A percentile compares a stretch with the other conserved stretches of the same genome.
Evolutionary conservation across 1,284 basidiomycete genomes (phyloP).

Genomic region (Ustilago shanxiensis): DNA sequence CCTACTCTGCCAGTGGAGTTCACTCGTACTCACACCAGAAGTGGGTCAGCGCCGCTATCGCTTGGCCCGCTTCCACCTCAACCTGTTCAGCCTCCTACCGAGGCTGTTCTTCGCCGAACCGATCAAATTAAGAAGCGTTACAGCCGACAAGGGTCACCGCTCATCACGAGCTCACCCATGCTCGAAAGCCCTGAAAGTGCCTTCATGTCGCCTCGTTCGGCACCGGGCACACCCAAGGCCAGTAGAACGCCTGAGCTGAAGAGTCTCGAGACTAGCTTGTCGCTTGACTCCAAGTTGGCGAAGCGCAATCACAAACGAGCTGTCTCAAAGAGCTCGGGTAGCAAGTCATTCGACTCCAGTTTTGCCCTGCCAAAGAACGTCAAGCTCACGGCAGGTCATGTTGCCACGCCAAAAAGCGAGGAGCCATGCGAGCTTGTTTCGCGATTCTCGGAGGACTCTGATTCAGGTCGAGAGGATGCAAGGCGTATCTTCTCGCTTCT

Average conservation of each 20-base stretch:
- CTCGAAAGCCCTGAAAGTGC: constrained; percentile 3
- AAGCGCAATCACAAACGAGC: constrained; percentile 26
- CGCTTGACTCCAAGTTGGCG: constrained; percentile 27
- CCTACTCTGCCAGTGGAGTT: not conserved
- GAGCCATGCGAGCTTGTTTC: constrained; percentile 11
- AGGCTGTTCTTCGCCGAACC: constrained; percentile 29
- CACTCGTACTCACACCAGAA: constrained; percentile 6
- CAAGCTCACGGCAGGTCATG: constrained; percentile 29
- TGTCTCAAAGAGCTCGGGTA: constrained; percentile 6
- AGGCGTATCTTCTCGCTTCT: constrained; percentile 4
- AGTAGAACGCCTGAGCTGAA: constrained; percentile 17
- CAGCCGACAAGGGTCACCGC: constrained; percentile 18
- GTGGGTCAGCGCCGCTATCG: constrained; percentile 23
- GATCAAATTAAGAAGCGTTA: constrained; percentile 36
- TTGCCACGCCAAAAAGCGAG: constrained; percentile 3
- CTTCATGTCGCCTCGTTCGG: not conserved
- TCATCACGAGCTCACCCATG: constrained; percentile 6
- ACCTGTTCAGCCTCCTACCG: constrained; percentile 14
- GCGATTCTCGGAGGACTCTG: constrained; percentile 28
- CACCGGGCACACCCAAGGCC: constrained; percentile 17
- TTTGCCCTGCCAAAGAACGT: constrained; percentile 5
- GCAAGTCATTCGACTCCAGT: not conserved
- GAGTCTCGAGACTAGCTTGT: constrained; percentile 26
- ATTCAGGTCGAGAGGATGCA: constrained; percentile 17
- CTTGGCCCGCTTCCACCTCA: constrained; percentile 39